Evolutionary conservation across 2,329 filamentous ascomycete species (phyloP).

Genomic region (Nectriaceae sp.): DNA sequence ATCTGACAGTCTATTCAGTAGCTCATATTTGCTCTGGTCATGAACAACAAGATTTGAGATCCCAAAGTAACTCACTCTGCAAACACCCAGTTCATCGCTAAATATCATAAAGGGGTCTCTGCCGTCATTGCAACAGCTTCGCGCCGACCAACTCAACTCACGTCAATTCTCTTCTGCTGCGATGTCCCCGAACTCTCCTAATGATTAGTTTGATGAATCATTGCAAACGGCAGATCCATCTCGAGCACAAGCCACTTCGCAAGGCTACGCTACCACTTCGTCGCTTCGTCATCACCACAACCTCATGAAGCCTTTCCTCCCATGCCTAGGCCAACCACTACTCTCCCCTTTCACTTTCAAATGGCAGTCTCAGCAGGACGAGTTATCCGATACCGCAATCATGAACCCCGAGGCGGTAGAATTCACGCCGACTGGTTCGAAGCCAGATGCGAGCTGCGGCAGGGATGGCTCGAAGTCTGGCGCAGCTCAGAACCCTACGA

Average conservation of each 20-base stretch:
- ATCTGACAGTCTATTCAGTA: background rate
- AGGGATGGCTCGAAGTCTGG: background rate
- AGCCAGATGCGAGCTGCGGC: background rate
- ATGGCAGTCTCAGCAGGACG: background rate
- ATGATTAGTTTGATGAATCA: background rate
- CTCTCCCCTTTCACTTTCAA: background rate
- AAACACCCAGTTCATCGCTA: background rate
- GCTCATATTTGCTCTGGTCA: background rate
- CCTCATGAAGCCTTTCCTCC: background rate
- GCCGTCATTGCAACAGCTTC: too few relatives aligned
- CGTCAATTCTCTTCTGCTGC: background rate
- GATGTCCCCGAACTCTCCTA: background rate
- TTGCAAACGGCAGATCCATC: background rate
- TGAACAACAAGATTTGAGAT: background rate
- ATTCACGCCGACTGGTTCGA: constrained; percentile 22
- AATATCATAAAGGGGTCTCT: background rate
- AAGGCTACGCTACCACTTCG: background rate
- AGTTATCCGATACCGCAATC: background rate
- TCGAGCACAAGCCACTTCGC: background rate
- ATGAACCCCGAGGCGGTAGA: constrained; percentile 34
- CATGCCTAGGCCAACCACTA: background rate
- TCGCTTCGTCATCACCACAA: background rate
- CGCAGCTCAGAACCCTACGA: background rate
- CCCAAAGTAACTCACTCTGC: background rate
- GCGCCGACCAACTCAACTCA: background rate